These are phyloP conservation scores for Euryodendron excelsum DNA, from an alignment of 148 eudicot genomes.

Conservation along the genomic window DNA sequence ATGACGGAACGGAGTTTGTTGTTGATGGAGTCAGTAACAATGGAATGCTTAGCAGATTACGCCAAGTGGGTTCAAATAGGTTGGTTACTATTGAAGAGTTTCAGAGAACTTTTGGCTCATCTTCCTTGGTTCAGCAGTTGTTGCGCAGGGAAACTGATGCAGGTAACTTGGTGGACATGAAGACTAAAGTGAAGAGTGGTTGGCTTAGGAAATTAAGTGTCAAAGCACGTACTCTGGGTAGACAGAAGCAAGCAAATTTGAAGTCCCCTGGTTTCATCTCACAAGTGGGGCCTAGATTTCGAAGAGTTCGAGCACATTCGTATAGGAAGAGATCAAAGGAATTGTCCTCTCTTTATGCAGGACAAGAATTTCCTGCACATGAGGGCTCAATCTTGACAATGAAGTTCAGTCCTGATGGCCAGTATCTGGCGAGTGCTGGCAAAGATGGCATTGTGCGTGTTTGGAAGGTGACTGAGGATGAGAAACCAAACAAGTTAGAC, in stretches of 20 bases:
- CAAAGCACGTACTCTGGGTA: constrained; percentile 28
- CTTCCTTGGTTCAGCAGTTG: constrained; percentile 48
- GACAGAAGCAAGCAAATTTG: constrained; percentile 23
- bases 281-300: constrained; percentile 27
- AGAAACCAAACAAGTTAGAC: constrained; percentile 32
- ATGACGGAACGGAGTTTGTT: constrained; percentile 52
- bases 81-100: constrained; percentile 34
- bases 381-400: constrained; percentile 69
- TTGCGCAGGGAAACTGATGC: constrained; percentile 40
- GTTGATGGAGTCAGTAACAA: constrained; percentile 48
- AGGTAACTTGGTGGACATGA: constrained; percentile 17
- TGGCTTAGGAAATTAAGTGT: constrained; percentile 52
- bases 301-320: constrained; percentile 49
- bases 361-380: constrained; percentile 77
- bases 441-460: constrained; percentile 71
- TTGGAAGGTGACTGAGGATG: constrained; percentile 72
- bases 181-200: constrained; percentile 48
- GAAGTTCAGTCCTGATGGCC: constrained; percentile 90
- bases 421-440: constrained; percentile 77
- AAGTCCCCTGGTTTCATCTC: constrained; percentile 19
- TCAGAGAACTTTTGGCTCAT: constrained; percentile 44
- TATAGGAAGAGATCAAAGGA: constrained; percentile 61
- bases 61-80: constrained; percentile 53
- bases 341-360: constrained; percentile 59
- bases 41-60: constrained; percentile 36